Percentiles rank a stretch among this genome's conserved stretches.
Evolutionary conservation across 805 yeast genomes (phyloP).

Genomic region (Candida incommunis): DNA sequence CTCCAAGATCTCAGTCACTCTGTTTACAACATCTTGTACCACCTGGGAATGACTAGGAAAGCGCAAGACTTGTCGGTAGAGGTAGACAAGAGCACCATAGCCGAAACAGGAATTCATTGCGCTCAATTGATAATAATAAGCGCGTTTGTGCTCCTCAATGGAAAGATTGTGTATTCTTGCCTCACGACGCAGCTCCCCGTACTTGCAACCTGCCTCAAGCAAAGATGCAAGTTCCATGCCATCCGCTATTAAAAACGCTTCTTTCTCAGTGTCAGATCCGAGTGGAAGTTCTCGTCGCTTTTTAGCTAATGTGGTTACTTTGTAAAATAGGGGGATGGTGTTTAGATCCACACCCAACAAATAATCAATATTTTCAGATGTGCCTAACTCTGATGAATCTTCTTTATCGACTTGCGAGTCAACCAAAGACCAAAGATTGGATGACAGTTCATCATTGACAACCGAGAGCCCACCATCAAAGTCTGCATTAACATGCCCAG

Average conservation of each 20-base stretch:
- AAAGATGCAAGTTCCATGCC: conserved; percentile 30
- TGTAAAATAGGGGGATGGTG: conserved; percentile 41
- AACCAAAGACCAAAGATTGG: conserved; percentile 8
- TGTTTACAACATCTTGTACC: conserved; percentile 32
- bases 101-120: conserved; percentile 38
- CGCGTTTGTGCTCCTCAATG: conserved; percentile 3
- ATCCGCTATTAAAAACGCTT: conserved; percentile 15
- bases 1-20: conserved; percentile 24
- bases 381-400: conserved; percentile 10
- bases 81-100: conserved; percentile 36
- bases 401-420: conserved; percentile 5
- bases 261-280: conserved; percentile 3
- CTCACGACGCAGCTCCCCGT: conserved; percentile 7
- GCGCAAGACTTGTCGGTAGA: conserved; percentile 39
- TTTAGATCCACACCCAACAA: conserved; percentile 44
- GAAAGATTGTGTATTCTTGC: conserved; percentile 3
- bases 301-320: conserved; percentile 29
- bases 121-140: conserved; percentile 16
- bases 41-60: conserved; percentile 31
- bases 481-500: conserved; percentile 21
- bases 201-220: conserved; percentile 16
- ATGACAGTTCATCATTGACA: conserved; percentile 9
- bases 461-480: conserved; percentile 1
- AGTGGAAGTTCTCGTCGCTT: conserved; percentile 12
- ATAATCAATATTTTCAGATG: conserved; percentile 13